Conservation (phyloP, 495 filamentous ascomycete species). For the Thermothielavioides terrestris region DNA sequence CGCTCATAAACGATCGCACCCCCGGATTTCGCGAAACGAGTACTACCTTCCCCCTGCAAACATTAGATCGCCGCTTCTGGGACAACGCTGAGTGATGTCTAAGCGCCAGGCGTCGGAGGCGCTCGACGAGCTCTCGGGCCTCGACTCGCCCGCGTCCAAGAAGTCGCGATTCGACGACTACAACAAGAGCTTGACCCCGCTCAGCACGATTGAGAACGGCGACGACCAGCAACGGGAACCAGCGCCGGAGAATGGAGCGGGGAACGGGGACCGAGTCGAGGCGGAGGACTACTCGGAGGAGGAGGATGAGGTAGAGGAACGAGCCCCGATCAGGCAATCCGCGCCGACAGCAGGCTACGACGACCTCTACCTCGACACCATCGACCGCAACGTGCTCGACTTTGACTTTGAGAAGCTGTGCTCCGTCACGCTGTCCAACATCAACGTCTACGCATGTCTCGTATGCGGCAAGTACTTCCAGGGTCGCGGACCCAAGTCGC, state of each 20-base stretch:
- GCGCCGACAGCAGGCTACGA: conserved; percentile 82
- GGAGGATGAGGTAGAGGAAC: conserved; percentile 41
- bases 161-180: conserved; percentile 58
- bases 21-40: too few species aligned
- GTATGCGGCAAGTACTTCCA: conserved; percentile 98
- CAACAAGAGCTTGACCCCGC: conserved; percentile 26
- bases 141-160: conserved; percentile 67
- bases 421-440: conserved; percentile 89
- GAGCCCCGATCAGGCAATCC: conserved; percentile 50
- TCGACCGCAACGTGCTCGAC: conserved; percentile 79
- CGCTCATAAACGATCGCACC: too few species aligned
- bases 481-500: conserved; percentile 83
- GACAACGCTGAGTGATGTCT: conserved; percentile 10
- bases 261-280: conserved; percentile 4
- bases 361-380: conserved; percentile 96
- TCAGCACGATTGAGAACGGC: conserved; percentile 22
- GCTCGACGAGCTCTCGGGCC: conserved; percentile 53
- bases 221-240: conserved; percentile 2
- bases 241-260: not conserved
- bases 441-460: conserved; percentile 97
- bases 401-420: conserved; percentile 99
- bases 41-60: not conserved
- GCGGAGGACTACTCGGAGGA: conserved; percentile 20
- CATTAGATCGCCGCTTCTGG: not conserved
- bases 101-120: conserved; percentile 72